A percentile compares a stretch with the other conserved stretches of the same genome.
phyloP scores from a whole-genome alignment of 2,329 filamentous ascomycete genomes.

The Colletotrichum australisinense region DNA sequence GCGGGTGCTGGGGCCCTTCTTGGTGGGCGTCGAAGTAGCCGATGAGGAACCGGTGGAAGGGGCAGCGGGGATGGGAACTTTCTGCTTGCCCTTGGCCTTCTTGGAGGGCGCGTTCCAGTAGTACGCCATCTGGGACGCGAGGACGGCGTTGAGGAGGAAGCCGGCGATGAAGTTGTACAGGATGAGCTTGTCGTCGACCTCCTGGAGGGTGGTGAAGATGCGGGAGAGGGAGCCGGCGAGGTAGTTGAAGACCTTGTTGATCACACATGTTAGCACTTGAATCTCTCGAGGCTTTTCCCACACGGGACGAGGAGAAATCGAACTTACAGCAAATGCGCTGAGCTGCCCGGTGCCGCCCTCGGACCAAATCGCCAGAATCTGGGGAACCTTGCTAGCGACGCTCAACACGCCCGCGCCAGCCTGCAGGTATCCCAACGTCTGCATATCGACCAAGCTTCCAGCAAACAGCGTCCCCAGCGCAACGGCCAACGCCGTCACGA shows the following conservation, averaged over 20 bases:
- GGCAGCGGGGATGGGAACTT: constrained; percentile 41
- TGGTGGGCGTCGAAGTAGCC: constrained; percentile 42
- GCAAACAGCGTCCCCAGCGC: constrained; percentile 78
- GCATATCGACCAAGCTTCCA: constrained; percentile 71
- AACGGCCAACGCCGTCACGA: constrained; percentile 81
- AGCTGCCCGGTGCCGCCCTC: constrained; percentile 94
- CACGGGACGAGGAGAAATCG: neutral
- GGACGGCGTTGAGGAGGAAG: constrained; percentile 87
- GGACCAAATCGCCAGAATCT: constrained; percentile 87
- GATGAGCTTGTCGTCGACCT: constrained; percentile 96
- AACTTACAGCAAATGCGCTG: constrained; percentile 92
- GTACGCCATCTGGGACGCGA: constrained; percentile 92
- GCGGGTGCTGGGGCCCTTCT: constrained; percentile 56
- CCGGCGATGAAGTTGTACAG: constrained; percentile 94
- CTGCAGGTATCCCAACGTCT: constrained; percentile 80
- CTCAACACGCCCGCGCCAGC: constrained; percentile 85
- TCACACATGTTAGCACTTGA: neutral
- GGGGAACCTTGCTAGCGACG: constrained; percentile 91
- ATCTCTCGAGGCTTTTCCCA: neutral
- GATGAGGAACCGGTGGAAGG: constrained; percentile 37
- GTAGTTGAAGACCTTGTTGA: constrained; percentile 95
- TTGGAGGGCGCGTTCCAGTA: constrained; percentile 85
- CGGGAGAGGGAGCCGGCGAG: constrained; percentile 90
- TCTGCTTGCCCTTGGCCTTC: constrained; percentile 57
- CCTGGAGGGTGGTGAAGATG: constrained; percentile 97